phyloP scores from a whole-genome alignment of 2,329 filamentous ascomycete species.

The Penicillium rolfsii region DNA sequence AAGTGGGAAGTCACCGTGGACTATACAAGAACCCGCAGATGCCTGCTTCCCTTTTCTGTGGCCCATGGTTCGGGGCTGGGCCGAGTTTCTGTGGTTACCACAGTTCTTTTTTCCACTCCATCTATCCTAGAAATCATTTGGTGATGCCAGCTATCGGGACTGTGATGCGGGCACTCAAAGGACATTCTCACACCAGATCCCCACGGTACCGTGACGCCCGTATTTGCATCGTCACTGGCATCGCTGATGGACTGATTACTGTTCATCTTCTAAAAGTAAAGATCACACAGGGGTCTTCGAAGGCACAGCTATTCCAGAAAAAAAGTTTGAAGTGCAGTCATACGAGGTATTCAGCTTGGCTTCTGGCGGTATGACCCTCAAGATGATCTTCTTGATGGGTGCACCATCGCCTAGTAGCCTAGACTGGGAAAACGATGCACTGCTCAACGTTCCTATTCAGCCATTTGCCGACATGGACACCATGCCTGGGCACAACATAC shows the following conservation, averaged over 20 bases:
- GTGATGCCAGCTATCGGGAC: background rate
- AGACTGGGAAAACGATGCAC: conserved; percentile 56
- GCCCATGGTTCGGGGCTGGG: conserved; percentile 7
- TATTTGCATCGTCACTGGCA: background rate
- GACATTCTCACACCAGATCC: background rate
- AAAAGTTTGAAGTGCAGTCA: background rate
- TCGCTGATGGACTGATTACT: background rate
- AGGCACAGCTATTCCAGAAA: background rate
- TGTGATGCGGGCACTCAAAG: background rate
- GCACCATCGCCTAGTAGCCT: conserved; percentile 61
- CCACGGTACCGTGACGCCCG: background rate
- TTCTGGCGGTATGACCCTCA: conserved; percentile 33
- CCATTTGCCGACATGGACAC: conserved; percentile 33
- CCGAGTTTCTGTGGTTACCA: conserved; percentile 7
- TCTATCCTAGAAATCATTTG: background rate
- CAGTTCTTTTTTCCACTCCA: background rate
- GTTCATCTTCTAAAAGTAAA: background rate
- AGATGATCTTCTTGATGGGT: conserved; percentile 59
- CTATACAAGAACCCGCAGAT: background rate
- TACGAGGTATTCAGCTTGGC: background rate
- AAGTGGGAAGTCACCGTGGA: background rate
- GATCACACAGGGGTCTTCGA: background rate
- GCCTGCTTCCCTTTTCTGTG: background rate
- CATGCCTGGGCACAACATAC: conserved; percentile 10
- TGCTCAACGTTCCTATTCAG: conserved; percentile 54